Evolutionary conservation across 2,329 filamentous ascomycete species (phyloP), one percentile per base, ranked within the genome.

Genomic region (Chaetomium sp.): DNA sequence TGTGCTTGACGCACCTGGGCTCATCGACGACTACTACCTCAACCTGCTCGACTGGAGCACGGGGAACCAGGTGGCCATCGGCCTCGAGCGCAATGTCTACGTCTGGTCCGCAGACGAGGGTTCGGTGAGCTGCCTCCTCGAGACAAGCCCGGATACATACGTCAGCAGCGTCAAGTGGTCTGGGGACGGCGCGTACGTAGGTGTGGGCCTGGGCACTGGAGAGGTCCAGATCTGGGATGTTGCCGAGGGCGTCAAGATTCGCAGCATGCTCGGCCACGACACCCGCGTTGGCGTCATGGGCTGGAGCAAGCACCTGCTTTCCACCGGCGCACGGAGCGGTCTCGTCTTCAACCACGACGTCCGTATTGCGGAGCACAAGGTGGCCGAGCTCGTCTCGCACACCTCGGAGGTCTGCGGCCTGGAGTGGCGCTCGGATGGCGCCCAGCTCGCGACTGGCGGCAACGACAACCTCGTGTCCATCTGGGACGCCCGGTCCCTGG

Each of bases 171-270:
- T 99, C 74, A 98, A 98, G 82, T 99, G 95, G 95, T 97, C 93
- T 68, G 92, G 91, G 58, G 95, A 99, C 74, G 95, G 95, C 66
- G 93, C 94, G 35, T 98, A 99, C 75, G 93, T 99, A 70, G 90
- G 93, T 69, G 93, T 98, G 71, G 95, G 95, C 67, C 90, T 99
- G 58, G 94, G 93, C 67, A 92, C 92, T 45, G 95, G 95, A 66
- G 95, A 99, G 78, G 92, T 99, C 45, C 95, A 99, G 81, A 99
- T 99, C 80, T 99, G 95, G 94, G 95, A 98, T 74, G 94, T 97
- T 31, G 91, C 96, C 73, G 95, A 99, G 78, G 88, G 90, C 67
- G 90, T 88, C 75, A 98, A 98, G 85, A 90, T 99, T 65, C 93
- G 95, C 77, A 97, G 93, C 84, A 99, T 99, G 95, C 91, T 93